Evolutionary conservation across 768 basidiomycete genomes (phyloP), one percentile per base, ranked within the genome.

Genomic region (Wakefieldia striispora): DNA sequence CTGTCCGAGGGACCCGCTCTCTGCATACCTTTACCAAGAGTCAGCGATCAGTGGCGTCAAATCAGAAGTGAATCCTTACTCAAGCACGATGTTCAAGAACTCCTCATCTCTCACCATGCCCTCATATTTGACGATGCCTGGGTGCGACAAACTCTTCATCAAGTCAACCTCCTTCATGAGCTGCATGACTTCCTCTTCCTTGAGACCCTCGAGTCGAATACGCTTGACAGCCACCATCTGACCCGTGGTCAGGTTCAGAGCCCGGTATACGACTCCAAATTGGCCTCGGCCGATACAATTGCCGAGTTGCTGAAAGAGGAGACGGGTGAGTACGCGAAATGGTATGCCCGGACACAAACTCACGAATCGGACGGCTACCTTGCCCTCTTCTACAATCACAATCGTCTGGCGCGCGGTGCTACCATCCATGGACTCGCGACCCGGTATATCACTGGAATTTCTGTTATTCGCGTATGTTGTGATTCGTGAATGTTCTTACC

Each of bases 141-240:
- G 94, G 67, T 99, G 95, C 11, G 84, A 84, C 36, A 98, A 71
- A 40, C 88, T 80, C 74, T 94, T 94, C 59, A 97, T 82, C 31
- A 99, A 73, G 60, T 94, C 89, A 14, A 98, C 95, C 67, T 99
- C 95, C 55, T 81, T 81, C 91, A 95, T 97, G 42, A 98, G 78
- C 63, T 92, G 87, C 41, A 78, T 80, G 17, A 97, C 84, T 63
- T 98, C 95, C 17, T 84, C 86, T 68, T 97, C 94, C 66, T 88
- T 87, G 62, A 97, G 74, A 8, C 93, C 95, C 43, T 91, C 89
- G 33, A 98, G 74, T 43, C 87, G 77, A 59, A 99, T 95, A 26
- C 92, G 85, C 72, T 99, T 99, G 44, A 98, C 92, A n/a, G 95
- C 95, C n/a, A 95, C 94, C 83, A 91, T 95, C 68, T 95, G 91